Conservation (phyloP, 2,329 filamentous ascomycete genomes). For the Xylariaceae sp. region DNA sequence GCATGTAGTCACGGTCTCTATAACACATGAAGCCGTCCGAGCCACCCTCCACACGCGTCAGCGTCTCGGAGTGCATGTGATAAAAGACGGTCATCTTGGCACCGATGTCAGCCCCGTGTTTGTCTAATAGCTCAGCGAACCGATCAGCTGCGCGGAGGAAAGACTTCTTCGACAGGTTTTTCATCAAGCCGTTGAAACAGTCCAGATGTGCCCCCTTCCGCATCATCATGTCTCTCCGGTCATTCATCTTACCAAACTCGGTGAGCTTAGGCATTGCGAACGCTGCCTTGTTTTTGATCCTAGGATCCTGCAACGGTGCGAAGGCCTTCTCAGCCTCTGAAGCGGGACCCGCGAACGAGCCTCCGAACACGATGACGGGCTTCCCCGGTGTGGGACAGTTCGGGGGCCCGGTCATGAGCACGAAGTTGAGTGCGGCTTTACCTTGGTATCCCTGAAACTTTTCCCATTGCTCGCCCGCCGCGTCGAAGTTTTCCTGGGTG, state of each 20-base stretch:
- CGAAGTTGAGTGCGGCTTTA: background rate
- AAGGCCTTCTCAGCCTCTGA: slow-evolving; percentile 1
- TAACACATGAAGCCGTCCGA: slow-evolving; percentile 2
- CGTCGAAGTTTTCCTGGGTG: slow-evolving; percentile 8
- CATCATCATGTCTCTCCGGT: slow-evolving; percentile 1
- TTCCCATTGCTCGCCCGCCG: slow-evolving; percentile 2
- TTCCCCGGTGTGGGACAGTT: slow-evolving; percentile 1
- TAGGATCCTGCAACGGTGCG: background rate
- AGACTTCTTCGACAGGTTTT: background rate
- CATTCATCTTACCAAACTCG: slow-evolving; percentile 1
- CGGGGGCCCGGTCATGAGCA: slow-evolving; percentile 13
- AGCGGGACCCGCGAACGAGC: background rate
- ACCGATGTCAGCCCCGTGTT: background rate
- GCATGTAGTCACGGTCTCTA: slow-evolving; percentile 1
- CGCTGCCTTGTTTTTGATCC: background rate
- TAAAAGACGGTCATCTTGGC: background rate
- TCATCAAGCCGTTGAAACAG: slow-evolving; percentile 3
- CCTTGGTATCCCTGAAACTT: background rate
- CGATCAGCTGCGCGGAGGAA: background rate
- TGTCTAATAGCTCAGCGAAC: slow-evolving; percentile 2
- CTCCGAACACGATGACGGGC: background rate
- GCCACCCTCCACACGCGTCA: background rate
- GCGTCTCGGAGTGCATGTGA: slow-evolving; percentile 1
- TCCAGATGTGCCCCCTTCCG: slow-evolving; percentile 1
- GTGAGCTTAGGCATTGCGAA: background rate